A percentile compares a stretch with the other conserved stretches of the same genome.
Evolutionary conservation across 257 asterid species (phyloP).

Genomic region (Penstemon davidsonii): DNA sequence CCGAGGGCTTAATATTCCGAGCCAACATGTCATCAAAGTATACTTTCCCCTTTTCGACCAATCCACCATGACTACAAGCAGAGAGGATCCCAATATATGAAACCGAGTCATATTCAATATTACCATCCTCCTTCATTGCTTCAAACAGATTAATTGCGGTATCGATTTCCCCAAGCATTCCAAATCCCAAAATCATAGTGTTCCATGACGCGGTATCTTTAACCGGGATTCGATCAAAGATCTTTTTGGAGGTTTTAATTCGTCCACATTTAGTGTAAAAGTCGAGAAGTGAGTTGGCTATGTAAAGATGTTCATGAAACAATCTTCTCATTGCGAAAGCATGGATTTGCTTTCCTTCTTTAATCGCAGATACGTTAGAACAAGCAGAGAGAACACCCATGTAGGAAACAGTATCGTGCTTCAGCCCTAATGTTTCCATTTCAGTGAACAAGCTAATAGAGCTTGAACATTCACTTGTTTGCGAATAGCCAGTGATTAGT

Average conservation of each 20-base stretch:
- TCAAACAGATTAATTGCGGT: conserved; percentile 62
- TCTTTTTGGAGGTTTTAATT: conserved; percentile 46
- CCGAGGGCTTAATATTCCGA: conserved; percentile 50
- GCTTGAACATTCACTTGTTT: conserved; percentile 40
- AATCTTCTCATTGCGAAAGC: conserved; percentile 54
- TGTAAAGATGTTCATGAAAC: conserved; percentile 52
- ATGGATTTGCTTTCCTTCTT: conserved; percentile 72
- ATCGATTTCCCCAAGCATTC: conserved; percentile 59
- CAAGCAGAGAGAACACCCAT: conserved; percentile 78
- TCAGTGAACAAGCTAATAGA: conserved; percentile 62
- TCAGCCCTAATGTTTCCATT: conserved; percentile 54
- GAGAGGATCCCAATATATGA: conserved; percentile 68
- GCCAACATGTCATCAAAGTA: conserved; percentile 59
- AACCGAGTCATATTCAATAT: conserved; percentile 47
- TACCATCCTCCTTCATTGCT: conserved; percentile 48
- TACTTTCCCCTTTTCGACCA: conserved; percentile 50
- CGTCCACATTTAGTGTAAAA: conserved; percentile 66
- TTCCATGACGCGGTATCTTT: conserved; percentile 76
- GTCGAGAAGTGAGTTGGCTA: conserved; percentile 71
- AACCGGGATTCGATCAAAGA: conserved; percentile 47
- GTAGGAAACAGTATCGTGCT: conserved; percentile 54
- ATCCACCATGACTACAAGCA: conserved; percentile 75
- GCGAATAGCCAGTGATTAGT: conserved; percentile 62
- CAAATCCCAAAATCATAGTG: conserved; percentile 73
- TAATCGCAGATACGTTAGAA: conserved; percentile 56